Conservation (phyloP, 2,329 filamentous ascomycete genomes). For the Ophiobolus disseminans region DNA sequence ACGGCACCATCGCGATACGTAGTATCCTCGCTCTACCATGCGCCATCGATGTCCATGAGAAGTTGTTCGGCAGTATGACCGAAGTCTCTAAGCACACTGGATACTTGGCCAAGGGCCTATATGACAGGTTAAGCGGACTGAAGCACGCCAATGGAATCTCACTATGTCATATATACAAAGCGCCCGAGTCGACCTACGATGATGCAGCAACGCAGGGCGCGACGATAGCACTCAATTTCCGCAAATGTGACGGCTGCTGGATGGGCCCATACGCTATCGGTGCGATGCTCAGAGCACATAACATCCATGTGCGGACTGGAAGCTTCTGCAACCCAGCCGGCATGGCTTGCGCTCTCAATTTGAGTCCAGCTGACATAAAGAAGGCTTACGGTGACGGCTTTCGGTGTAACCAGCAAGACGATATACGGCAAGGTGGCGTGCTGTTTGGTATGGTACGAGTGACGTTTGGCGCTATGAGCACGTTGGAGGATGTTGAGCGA, state of each 20-base stretch:
- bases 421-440: conserved; percentile 59
- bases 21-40: conserved; percentile 68
- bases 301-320: conserved; percentile 68
- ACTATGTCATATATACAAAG: conserved; percentile 64
- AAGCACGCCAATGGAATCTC: conserved; percentile 61
- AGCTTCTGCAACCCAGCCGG: conserved; percentile 63
- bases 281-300: conserved; percentile 60
- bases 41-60: conserved; percentile 64
- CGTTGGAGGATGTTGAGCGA: conserved; percentile 59
- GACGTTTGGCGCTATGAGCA: conserved; percentile 69
- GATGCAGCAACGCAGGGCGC: conserved; percentile 64
- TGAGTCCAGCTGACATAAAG: conserved; percentile 63
- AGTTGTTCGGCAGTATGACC: conserved; percentile 66
- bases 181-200: conserved; percentile 57
- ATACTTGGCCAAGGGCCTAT: conserved; percentile 60
- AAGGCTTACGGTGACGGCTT: conserved; percentile 64
- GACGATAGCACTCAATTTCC: conserved; percentile 70
- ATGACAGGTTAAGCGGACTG: conserved; percentile 57
- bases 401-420: conserved; percentile 62
- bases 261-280: conserved; percentile 68
- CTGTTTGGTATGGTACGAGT: conserved; percentile 68
- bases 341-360: conserved; percentile 55
- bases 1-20: conserved; percentile 71
- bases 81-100: conserved; percentile 65
- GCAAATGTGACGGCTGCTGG: conserved; percentile 59